A percentile compares a stretch with the other conserved stretches of the same genome.
phyloP scores from a whole-genome alignment of 139 green algal genomes.

The Monoraphidium neglectum region DNA sequence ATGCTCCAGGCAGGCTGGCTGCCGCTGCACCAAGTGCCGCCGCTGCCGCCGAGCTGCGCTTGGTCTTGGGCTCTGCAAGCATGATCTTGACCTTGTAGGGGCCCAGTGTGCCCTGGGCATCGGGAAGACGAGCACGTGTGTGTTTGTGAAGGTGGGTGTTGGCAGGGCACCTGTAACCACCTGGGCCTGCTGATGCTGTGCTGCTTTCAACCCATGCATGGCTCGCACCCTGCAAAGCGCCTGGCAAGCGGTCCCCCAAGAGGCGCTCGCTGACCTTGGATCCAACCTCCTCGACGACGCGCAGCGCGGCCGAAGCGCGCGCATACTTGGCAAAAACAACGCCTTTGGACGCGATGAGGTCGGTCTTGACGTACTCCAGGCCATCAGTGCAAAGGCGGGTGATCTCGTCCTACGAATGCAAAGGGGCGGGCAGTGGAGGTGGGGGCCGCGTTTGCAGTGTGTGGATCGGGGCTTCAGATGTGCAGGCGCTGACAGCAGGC shows the following conservation, averaged over 20 bases:
- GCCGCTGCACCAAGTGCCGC: neutral
- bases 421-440: too few species aligned
- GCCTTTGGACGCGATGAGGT: constrained; percentile 85
- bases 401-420: constrained; percentile 69
- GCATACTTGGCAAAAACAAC: constrained; percentile 91
- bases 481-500: too few species aligned
- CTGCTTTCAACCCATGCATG: too few species aligned
- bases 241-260: too few species aligned
- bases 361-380: constrained; percentile 93
- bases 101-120: constrained; percentile 30
- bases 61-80: constrained; percentile 90
- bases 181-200: too few species aligned
- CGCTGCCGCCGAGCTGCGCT: constrained; percentile 40
- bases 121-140: too few species aligned
- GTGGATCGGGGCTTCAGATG: too few species aligned
- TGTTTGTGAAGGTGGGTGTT: too few species aligned
- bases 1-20: neutral
- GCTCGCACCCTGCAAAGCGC: too few species aligned
- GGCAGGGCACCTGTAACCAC: too few species aligned
- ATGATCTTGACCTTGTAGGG: constrained; percentile 93
- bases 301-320: constrained; percentile 74
- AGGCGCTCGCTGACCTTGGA: constrained; percentile 21
- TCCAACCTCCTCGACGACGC: constrained; percentile 72
- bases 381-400: constrained; percentile 52
- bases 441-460: too few species aligned